A percentile compares a stretch with the other conserved stretches of the same genome.
Evolutionary conservation across 2,329 filamentous ascomycete species (phyloP).

Genomic region (Penicillium sp.): DNA sequence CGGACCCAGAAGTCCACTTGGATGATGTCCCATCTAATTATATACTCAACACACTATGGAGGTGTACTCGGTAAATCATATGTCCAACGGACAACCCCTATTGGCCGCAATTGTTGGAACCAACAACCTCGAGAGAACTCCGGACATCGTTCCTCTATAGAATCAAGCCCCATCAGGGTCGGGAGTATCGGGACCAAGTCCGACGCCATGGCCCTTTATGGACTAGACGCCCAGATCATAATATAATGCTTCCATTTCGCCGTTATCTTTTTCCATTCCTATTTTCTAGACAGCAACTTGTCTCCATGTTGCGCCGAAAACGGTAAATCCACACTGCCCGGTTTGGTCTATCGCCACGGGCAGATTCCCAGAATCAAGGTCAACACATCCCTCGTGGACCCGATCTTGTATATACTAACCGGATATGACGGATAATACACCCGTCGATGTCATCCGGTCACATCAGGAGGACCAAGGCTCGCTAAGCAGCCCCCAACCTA

Average conservation of each 20-base stretch:
- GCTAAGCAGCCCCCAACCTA: slow-evolving; percentile 7
- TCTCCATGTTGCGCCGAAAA: slow-evolving; percentile 15
- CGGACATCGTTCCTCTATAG: slow-evolving; percentile 8
- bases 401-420: too few species aligned
- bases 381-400: too few species aligned
- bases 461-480: slow-evolving; percentile 15
- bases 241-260: background rate
- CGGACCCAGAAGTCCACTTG: too few species aligned
- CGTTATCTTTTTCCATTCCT: slow-evolving; percentile 1
- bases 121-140: background rate
- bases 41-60: too few species aligned
- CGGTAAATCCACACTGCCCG: slow-evolving; percentile 4
- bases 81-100: too few species aligned
- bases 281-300: background rate
- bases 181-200: slow-evolving; percentile 14
- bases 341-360: slow-evolving; percentile 5
- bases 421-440: slow-evolving; percentile 36
- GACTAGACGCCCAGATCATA: slow-evolving; percentile 5
- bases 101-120: slow-evolving; percentile 10
- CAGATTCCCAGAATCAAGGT: too few species aligned
- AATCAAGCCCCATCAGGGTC: background rate
- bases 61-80: too few species aligned
- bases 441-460: slow-evolving; percentile 31
- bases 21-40: too few species aligned
- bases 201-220: slow-evolving; percentile 10